Percentiles rank a stretch among this genome's conserved stretches.
Conservation (phyloP, 129 eudicot genomes). For the Flaveria linearis region DNA sequence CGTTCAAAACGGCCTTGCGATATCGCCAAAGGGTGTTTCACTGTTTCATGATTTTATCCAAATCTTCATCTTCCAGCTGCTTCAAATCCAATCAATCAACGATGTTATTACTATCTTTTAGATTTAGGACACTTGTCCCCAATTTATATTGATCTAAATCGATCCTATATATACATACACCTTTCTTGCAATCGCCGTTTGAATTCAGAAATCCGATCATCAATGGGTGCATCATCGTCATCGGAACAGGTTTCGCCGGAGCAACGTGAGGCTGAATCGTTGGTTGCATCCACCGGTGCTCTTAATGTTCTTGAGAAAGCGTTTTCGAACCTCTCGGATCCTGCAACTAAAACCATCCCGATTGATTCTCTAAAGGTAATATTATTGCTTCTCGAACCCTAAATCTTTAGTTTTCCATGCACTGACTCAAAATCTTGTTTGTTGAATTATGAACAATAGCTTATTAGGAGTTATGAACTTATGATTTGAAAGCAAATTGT, state of each 20-base stretch:
- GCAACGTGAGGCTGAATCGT: constrained; percentile 71
- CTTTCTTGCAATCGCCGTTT: not conserved
- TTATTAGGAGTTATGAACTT: not conserved
- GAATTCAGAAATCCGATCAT: constrained; percentile 9
- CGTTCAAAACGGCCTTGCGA: constrained; percentile 22
- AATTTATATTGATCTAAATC: not conserved
- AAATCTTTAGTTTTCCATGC: not conserved
- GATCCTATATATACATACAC: not conserved
- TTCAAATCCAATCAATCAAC: constrained; percentile 1
- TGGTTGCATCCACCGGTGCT: constrained; percentile 83
- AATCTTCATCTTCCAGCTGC: constrained; percentile 23
- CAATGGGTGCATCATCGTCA: constrained; percentile 78
- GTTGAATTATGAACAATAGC: not conserved
- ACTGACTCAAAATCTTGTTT: not conserved
- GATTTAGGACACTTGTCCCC: constrained; percentile 22
- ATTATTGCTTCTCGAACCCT: constrained; percentile 14
- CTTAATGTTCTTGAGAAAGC: constrained; percentile 60
- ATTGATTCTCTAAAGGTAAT: constrained; percentile 66
- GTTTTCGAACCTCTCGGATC: constrained; percentile 66
- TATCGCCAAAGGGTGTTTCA: constrained; percentile 31
- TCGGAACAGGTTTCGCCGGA: constrained; percentile 54
- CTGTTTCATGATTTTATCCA: constrained; percentile 19
- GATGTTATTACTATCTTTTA: not conserved
- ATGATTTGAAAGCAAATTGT: not conserved
- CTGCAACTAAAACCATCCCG: constrained; percentile 61